Conservation (phyloP, 164 flowering plant genomes). For the Vitis vinifera region DNA sequence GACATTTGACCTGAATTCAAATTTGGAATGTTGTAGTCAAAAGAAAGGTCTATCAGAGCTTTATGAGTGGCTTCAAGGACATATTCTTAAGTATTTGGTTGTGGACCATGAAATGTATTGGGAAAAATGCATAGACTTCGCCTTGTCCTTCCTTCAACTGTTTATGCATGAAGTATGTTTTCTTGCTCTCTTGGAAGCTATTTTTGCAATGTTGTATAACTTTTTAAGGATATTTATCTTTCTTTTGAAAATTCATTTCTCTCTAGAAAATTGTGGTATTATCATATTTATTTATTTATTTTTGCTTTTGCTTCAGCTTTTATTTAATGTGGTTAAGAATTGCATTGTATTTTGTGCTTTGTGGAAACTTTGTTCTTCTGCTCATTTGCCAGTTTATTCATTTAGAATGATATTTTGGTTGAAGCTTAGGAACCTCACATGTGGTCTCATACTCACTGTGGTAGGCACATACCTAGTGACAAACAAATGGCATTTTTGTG, state of each 20-base stretch:
- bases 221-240: neutral
- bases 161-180: slow-evolving; percentile 71
- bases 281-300: neutral
- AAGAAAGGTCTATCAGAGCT: slow-evolving; percentile 55
- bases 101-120: slow-evolving; percentile 24
- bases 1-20: slow-evolving; percentile 11
- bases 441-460: no score
- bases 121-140: slow-evolving; percentile 44
- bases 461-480: no score
- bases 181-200: neutral
- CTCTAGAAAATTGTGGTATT: no score
- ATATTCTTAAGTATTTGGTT: slow-evolving; percentile 38
- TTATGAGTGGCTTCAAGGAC: slow-evolving; percentile 61
- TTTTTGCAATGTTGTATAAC: neutral
- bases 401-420: no score
- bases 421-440: no score
- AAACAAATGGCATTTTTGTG: no score
- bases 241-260: neutral
- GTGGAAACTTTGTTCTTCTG: neutral
- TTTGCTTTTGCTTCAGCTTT: slow-evolving; percentile 1
- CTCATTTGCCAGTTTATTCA: no score
- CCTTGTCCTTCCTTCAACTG: slow-evolving; percentile 61
- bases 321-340: neutral
- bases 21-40: slow-evolving; percentile 20
- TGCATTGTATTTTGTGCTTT: neutral